Evolutionary conservation across 805 yeast genomes (phyloP).

Genomic region (Spathaspora girioi): DNA sequence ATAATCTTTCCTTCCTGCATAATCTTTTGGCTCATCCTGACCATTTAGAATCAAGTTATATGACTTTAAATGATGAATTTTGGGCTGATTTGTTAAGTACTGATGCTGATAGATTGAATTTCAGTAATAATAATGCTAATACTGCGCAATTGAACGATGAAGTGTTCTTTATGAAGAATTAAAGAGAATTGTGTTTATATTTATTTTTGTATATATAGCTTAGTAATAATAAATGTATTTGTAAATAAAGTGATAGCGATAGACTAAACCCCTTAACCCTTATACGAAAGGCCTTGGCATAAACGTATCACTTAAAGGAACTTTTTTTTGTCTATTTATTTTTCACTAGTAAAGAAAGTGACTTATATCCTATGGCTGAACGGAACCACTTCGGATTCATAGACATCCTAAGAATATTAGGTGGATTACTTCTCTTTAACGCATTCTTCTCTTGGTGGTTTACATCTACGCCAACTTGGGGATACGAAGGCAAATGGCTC

Average conservation of each 20-base stretch:
- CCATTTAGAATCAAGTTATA: conserved; percentile 45
- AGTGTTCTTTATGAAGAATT: conserved; percentile 21
- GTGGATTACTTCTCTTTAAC: conserved; percentile 46
- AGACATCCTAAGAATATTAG: conserved; percentile 42
- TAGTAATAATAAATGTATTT: neutral
- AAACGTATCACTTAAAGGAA: too few relatives aligned
- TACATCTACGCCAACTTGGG: conserved; percentile 61
- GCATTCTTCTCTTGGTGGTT: conserved; percentile 52
- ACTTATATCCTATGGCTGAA: neutral
- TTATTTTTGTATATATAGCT: neutral
- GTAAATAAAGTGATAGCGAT: too few relatives aligned
- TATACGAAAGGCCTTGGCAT: too few relatives aligned
- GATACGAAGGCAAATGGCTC: conserved; percentile 49
- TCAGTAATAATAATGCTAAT: conserved; percentile 19
- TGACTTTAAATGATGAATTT: conserved; percentile 64
- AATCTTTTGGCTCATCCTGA: conserved; percentile 9
- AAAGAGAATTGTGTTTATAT: neutral
- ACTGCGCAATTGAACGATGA: conserved; percentile 17
- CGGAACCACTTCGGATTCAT: conserved; percentile 21
- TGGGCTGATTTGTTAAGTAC: conserved; percentile 57
- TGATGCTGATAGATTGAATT: conserved; percentile 28
- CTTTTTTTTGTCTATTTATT: too few relatives aligned
- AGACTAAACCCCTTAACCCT: too few relatives aligned
- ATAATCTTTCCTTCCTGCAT: neutral
- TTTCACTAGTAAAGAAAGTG: neutral